Percentiles rank a stretch among this genome's conserved stretches.
These are phyloP conservation scores for Alnus glutinosa DNA, from an alignment of 306 rosid species.

Conservation along the genomic window DNA sequence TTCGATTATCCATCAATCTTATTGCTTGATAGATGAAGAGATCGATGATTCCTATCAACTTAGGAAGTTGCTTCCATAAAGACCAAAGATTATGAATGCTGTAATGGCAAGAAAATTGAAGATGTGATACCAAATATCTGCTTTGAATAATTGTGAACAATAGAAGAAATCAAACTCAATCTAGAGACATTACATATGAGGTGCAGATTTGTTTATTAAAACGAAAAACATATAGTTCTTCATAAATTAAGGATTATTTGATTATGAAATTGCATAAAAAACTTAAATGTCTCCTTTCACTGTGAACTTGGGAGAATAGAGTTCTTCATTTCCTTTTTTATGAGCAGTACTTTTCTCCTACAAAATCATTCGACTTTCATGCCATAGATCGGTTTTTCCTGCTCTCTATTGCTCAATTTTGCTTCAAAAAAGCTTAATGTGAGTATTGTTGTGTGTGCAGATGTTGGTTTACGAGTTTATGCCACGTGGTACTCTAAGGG, in stretches of 20 bases:
- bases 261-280: too few species aligned
- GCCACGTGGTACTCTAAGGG: too few species aligned
- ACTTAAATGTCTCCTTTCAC: too few species aligned
- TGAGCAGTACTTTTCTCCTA: too few species aligned
- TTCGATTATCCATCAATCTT: slow-evolving; percentile 4
- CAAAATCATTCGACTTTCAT: too few species aligned
- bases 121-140: slow-evolving; percentile 2
- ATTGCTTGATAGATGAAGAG: slow-evolving; percentile 6
- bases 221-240: not conserved
- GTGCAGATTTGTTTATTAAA: not conserved
- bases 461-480: too few species aligned
- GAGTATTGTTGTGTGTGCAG: too few species aligned
- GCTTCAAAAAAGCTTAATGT: too few species aligned
- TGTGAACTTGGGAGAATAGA: too few species aligned
- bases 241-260: not conserved
- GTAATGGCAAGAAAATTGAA: not conserved
- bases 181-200: not conserved
- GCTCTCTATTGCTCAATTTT: too few species aligned
- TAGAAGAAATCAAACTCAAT: slow-evolving; percentile 14
- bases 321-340: too few species aligned
- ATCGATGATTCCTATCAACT: not conserved
- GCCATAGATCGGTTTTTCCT: too few species aligned
- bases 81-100: slow-evolving; percentile 7
- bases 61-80: slow-evolving; percentile 12
- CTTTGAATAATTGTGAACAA: not conserved